Conservation (phyloP, 345 rosid species). For the Syzygium aqueum region DNA sequence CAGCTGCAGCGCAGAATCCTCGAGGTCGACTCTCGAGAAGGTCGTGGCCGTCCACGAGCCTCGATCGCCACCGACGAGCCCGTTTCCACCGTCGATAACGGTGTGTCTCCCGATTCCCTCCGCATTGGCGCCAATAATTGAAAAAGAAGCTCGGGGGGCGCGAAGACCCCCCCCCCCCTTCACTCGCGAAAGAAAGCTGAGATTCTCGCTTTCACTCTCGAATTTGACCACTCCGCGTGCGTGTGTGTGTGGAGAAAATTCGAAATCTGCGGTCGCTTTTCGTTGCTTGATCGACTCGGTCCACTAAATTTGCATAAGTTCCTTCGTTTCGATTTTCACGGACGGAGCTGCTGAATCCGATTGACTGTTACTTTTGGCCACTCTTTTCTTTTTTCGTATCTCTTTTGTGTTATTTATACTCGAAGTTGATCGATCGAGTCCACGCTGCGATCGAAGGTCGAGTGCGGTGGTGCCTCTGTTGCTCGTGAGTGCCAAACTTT, state of each 20-base stretch:
- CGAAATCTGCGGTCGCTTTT: neutral
- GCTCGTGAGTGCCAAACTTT: neutral
- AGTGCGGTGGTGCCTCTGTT: neutral
- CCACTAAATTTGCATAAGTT: neutral
- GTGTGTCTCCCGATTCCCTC: neutral
- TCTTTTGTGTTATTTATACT: neutral
- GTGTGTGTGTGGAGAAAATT: neutral
- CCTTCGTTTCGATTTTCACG: neutral
- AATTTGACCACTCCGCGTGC: neutral
- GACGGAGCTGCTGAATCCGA: neutral
- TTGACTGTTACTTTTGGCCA: neutral
- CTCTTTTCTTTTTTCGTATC: neutral
- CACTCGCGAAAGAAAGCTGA: neutral
- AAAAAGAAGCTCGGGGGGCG: neutral
- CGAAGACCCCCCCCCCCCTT: neutral
- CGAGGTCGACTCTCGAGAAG: neutral
- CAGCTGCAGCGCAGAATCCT: neutral
- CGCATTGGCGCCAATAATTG: neutral
- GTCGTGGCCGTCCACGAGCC: neutral
- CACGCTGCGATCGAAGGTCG: neutral
- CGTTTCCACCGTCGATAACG: neutral
- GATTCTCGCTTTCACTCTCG: neutral
- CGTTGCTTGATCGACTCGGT: neutral
- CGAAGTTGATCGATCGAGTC: neutral
- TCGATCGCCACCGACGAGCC: neutral